Conservation (phyloP, 495 filamentous ascomycete genomes). For the Alectoria sarmentosa region DNA sequence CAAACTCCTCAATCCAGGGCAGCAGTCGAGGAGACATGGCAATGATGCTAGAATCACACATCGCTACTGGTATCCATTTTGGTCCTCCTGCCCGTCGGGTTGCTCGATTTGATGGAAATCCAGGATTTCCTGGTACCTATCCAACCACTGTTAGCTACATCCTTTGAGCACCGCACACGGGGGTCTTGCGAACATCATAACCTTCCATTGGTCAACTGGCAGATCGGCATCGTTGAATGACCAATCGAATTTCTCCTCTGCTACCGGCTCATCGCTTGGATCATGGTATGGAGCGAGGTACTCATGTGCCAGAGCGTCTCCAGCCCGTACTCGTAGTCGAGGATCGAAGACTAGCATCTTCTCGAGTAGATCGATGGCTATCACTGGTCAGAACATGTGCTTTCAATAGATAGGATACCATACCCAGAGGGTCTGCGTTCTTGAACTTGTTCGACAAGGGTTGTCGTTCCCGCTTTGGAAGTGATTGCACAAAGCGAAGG, state of each 20-base stretch:
- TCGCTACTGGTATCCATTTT: slow-evolving; percentile 29
- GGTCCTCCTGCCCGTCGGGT: slow-evolving; percentile 36
- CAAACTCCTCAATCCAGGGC: slow-evolving; percentile 5
- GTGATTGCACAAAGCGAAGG: slow-evolving; percentile 90
- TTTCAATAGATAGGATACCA: slow-evolving; percentile 22
- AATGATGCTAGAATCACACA: neutral
- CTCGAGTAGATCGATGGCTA: slow-evolving; percentile 91
- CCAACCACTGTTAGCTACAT: slow-evolving; percentile 30
- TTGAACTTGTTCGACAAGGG: slow-evolving; percentile 88
- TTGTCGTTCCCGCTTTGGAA: slow-evolving; percentile 92
- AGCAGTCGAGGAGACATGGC: slow-evolving; percentile 1
- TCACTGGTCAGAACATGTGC: slow-evolving; percentile 5
- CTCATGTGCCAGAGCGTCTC: slow-evolving; percentile 78
- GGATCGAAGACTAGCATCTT: slow-evolving; percentile 98
- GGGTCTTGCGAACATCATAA: slow-evolving; percentile 80
- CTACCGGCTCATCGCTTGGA: slow-evolving; percentile 88
- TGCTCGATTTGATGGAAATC: slow-evolving; percentile 97
- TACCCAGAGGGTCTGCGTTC: slow-evolving; percentile 90
- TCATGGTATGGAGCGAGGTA: slow-evolving; percentile 97
- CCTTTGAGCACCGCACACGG: slow-evolving; percentile 12
- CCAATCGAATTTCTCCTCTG: slow-evolving; percentile 97
- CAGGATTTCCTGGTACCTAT: slow-evolving; percentile 97
- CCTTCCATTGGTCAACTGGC: slow-evolving; percentile 99
- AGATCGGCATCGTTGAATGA: slow-evolving; percentile 99
- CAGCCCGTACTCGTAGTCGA: slow-evolving; percentile 78